Percentiles rank a stretch among this genome's conserved stretches.
Evolutionary conservation across 805 yeast genomes (phyloP).

Genomic region (Candida peoriensis): DNA sequence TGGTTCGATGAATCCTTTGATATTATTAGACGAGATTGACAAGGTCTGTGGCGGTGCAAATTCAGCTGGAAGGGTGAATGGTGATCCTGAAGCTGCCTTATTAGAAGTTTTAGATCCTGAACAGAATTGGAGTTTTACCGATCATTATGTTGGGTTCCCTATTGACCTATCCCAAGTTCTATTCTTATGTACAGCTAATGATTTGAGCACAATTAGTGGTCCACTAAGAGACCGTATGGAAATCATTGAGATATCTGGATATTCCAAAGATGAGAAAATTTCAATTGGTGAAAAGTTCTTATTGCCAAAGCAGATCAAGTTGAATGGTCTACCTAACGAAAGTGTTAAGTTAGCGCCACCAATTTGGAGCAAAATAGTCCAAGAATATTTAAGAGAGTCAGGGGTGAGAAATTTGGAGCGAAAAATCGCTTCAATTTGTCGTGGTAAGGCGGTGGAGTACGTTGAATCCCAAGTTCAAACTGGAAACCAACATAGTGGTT

Average conservation of each 20-base stretch:
- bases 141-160: constrained; percentile 83
- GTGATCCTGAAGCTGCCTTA: constrained; percentile 88
- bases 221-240: constrained; percentile 85
- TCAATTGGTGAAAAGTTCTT: constrained; percentile 65
- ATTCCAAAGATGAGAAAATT: constrained; percentile 71
- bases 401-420: constrained; percentile 84
- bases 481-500: constrained; percentile 1
- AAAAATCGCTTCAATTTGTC: constrained; percentile 66
- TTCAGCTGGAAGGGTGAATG: constrained; percentile 45
- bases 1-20: constrained; percentile 76
- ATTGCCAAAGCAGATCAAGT: constrained; percentile 66
- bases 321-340: constrained; percentile 54
- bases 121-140: constrained; percentile 71
- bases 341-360: constrained; percentile 44
- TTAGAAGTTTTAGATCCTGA: constrained; percentile 89
- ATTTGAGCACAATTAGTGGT: constrained; percentile 60
- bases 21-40: constrained; percentile 81
- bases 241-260: constrained; percentile 71
- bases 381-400: constrained; percentile 74
- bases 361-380: constrained; percentile 57
- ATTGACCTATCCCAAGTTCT: constrained; percentile 76
- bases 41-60: constrained; percentile 57
- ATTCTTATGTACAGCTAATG: constrained; percentile 84
- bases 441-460: constrained; percentile 76
- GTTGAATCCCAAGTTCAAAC: constrained; percentile 18